Percentiles rank a stretch among this genome's conserved stretches.
These are phyloP conservation scores for Rugonectria rugulosa DNA, from an alignment of 2,329 filamentous ascomycete species.

Conservation along the genomic window DNA sequence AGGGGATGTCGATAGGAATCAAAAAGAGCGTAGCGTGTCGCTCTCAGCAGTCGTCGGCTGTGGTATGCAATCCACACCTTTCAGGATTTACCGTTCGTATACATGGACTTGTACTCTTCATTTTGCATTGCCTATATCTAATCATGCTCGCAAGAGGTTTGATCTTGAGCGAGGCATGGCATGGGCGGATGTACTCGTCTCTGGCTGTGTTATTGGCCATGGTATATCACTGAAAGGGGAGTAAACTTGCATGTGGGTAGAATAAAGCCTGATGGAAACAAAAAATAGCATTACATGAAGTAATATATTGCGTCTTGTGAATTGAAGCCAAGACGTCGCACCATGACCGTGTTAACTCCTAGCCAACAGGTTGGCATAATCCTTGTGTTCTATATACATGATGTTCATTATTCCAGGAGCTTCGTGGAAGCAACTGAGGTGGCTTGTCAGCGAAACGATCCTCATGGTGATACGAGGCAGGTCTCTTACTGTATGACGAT, in stretches of 20 bases:
- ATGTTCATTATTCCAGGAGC: constrained; percentile 11
- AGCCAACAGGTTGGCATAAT: constrained; percentile 6
- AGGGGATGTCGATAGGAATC: background rate
- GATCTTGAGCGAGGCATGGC: constrained; percentile 22
- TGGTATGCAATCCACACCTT: constrained; percentile 1
- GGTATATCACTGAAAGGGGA: constrained; percentile 32
- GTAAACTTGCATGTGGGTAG: constrained; percentile 29
- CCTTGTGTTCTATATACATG: constrained; percentile 11
- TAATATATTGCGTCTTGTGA: background rate
- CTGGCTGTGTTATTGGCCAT: constrained; percentile 31
- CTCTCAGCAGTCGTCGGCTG: constrained; percentile 9
- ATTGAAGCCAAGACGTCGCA: constrained; percentile 5
- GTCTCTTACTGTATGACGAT: constrained; percentile 18
- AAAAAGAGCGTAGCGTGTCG: background rate
- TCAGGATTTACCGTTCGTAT: background rate
- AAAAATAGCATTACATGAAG: constrained; percentile 16
- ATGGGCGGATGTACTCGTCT: constrained; percentile 23
- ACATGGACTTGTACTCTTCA: constrained; percentile 11
- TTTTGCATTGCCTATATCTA: constrained; percentile 18
- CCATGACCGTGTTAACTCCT: constrained; percentile 17
- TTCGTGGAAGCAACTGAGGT: constrained; percentile 1
- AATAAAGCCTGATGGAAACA: constrained; percentile 26
- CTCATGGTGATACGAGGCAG: constrained; percentile 9
- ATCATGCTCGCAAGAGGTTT: constrained; percentile 10
- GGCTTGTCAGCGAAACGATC: constrained; percentile 19